Evolutionary conservation across 1,284 basidiomycete genomes (phyloP), one percentile per base, ranked within the genome.

Genomic region (Apiotrichum veenhuisii): DNA sequence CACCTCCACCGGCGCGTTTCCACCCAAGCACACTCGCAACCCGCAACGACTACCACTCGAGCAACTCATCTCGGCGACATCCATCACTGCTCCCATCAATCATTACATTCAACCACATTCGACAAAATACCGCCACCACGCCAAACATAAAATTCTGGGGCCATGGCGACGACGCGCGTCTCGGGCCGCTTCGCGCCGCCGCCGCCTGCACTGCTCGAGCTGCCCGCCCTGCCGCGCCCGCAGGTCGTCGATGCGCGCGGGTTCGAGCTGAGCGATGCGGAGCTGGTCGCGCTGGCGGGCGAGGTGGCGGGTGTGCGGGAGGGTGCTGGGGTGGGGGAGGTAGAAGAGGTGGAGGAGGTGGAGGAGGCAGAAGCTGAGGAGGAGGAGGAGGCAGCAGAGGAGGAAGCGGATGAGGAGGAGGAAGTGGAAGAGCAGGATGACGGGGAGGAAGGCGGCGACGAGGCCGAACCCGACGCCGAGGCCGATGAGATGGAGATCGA

Each of bases 211-310:
- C 59, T 56, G 52, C 59, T 73, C 44, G 61, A 68, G 20, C 50
- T 75, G 2, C 68, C 72, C 1, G 55, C 64, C 3, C 50, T 56
- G 3, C 18, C 50, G 18, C 64, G 59, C 15, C 73, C 73, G 3
- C 73, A 75, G 50, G 51, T 60, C 25, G 64, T 73, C 37, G 58
- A 67, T 46, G 60, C 69, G 3, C 63, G 62, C 10, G 72, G 70
- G 3, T 65, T 55, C 48, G 72, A 74, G 52, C 49, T 69, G 36
- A 68, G 64, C 22, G 66, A 66, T 23, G 70, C 70, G 50, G 70
- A 70, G 55, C 59, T 75, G 33, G 75, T 73, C 59, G 54, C 58
- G 56, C 64, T 69, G 30, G 70, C 80, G 5, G 61, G 49, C 15
- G 64, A 50, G 25, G 41, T 52, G 14, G 33, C 43, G 0, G 22